Evolutionary conservation across 352 stramenopile species (phyloP).

Genomic region (Phytophthora litchii): DNA sequence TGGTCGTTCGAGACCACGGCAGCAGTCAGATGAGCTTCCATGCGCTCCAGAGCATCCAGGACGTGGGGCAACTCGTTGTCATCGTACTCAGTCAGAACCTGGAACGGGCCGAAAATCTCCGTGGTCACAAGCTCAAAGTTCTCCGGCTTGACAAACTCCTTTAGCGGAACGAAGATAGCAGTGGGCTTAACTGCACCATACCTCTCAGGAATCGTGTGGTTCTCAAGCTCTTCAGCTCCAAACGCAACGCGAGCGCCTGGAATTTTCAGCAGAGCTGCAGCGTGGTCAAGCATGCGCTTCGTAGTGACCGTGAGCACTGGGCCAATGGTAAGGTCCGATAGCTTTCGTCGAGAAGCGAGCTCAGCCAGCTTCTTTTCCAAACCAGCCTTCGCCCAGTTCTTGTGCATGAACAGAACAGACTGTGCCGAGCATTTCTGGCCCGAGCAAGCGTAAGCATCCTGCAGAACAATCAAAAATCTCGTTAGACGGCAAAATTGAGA

Average conservation of each 20-base stretch:
- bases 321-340: conserved; percentile 96
- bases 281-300: conserved; percentile 95
- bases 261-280: conserved; percentile 91
- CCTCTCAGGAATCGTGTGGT: conserved; percentile 94
- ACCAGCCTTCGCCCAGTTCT: conserved; percentile 94
- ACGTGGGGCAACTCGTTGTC: conserved; percentile 91
- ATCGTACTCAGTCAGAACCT: conserved; percentile 96
- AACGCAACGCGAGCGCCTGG: conserved; percentile 95
- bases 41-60: conserved; percentile 94
- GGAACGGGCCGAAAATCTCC: conserved; percentile 99
- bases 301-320: conserved; percentile 98
- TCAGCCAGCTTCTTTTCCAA: conserved; percentile 94
- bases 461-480: conserved; percentile 2
- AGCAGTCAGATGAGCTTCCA: conserved; percentile 97
- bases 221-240: conserved; percentile 92
- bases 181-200: conserved; percentile 98
- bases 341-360: conserved; percentile 88
- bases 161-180: conserved; percentile 96
- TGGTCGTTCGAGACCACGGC: conserved; percentile 98
- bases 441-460: conserved; percentile 97
- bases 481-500: conserved; percentile 5
- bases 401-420: conserved; percentile 98
- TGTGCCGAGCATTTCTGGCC: conserved; percentile 99
- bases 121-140: conserved; percentile 95
- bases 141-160: conserved; percentile 95